Base-by-base conservation (phyloP, 805 yeast genomes). In the Kregervanrija delftensis region DNA sequence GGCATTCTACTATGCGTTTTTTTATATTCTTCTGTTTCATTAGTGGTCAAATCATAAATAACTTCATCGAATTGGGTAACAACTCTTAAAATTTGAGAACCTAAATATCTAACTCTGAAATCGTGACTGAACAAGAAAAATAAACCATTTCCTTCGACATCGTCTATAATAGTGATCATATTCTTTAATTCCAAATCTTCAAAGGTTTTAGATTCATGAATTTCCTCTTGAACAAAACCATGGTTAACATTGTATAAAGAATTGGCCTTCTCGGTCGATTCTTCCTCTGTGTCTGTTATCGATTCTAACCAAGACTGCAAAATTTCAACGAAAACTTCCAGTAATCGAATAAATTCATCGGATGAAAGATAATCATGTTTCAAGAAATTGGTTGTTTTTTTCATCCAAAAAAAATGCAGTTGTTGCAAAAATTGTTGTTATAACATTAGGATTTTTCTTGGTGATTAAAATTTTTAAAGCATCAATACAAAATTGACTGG, bases 121-220 rank as follows among this genome's bases (percentile, higher is more conserved):
- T 89, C 96, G 53, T 89, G 95, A 1, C 96, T 86, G 55, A 96
- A 86, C 16, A 93, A 67, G 57, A 95, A 91, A 56, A 87, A 93
- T 30, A 93, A 65, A 0, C 96, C 99, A 58, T 90, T 87, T 0
- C 99, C 97, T 63, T 93, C 99, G 9, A 91, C 86, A 49, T 91
- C 97, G 62, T 93, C 98, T 39, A 93, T 82, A 0, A 86, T 83
- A 0, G 96, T 84, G 49, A 87, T 80, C 13, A 88, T 79, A 39
- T 79, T 80, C 52, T 86, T 86, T 74, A 87, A 71, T 57, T 86
- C 91, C 33, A 86, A 61, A 46, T 81, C 86, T 49, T 84, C 89
- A 42, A 69, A 71, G 3, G 68, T 71, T 11, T 67, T 67, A 33
- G 67, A 63, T 48, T 71, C 70, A 40, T 67, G 71, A 22, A 75